Conservation (phyloP, 352 stramenopile species). For the Elongisporangium prolatum region DNA sequence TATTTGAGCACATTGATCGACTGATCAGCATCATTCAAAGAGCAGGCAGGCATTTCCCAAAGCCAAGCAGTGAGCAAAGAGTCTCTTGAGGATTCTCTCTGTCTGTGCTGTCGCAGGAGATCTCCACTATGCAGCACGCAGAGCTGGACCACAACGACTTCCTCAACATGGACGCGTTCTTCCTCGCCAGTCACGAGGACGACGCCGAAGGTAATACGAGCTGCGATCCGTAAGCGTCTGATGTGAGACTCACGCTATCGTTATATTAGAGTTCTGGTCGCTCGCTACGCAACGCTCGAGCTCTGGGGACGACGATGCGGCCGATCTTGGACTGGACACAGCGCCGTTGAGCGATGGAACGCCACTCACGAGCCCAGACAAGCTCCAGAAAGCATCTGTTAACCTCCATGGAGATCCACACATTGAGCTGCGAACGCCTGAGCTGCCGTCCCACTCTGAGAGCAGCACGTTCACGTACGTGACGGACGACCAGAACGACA, state of each 20-base stretch:
- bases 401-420: conserved; percentile 14
- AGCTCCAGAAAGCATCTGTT: conserved; percentile 12
- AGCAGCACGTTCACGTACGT: not conserved
- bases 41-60: conserved; percentile 12
- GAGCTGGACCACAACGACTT: conserved; percentile 17
- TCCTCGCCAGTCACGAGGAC: conserved; percentile 24
- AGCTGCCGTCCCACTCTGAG: not conserved
- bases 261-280: conserved; percentile 3
- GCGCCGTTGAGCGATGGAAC: conserved; percentile 14
- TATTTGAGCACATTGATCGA: not conserved
- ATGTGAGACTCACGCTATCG: not conserved
- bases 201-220: conserved; percentile 17
- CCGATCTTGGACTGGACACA: conserved; percentile 17
- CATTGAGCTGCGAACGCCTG: not conserved
- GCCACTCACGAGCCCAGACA: conserved; percentile 8
- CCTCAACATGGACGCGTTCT: conserved; percentile 32
- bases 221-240: no score
- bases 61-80: conserved; percentile 16
- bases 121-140: conserved; percentile 23
- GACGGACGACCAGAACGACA: not conserved
- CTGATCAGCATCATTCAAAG: not conserved
- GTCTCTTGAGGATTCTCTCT: not conserved
- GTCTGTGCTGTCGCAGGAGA: conserved; percentile 2
- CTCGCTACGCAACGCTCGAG: not conserved
- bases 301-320: not conserved